A percentile compares a stretch with the other conserved stretches of the same genome.
Conservation (phyloP, 1,284 basidiomycete species). For the Leccinum subrobustum region DNA sequence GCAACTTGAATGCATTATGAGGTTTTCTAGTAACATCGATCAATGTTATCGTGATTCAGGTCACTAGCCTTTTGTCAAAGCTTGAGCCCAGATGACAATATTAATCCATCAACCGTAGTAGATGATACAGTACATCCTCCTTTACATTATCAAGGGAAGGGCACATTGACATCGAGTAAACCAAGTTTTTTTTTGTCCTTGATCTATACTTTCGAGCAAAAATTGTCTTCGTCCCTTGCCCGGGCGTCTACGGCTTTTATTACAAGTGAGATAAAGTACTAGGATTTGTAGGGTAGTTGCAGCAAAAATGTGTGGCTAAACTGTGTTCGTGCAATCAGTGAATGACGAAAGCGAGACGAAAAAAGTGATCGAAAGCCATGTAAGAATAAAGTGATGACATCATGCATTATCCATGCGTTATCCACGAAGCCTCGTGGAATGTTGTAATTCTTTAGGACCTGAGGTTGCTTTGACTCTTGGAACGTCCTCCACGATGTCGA, state of each 20-base stretch:
- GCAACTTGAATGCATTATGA: not conserved
- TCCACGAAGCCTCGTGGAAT: constrained; percentile 30
- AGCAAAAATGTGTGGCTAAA: constrained; percentile 1
- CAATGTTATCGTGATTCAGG: not conserved
- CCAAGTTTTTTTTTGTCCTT: not conserved
- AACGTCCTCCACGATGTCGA: constrained; percentile 41
- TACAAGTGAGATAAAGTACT: constrained; percentile 19
- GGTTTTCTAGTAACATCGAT: not conserved
- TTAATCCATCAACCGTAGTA: not conserved
- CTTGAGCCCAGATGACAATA: not conserved
- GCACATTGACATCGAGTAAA: not conserved
- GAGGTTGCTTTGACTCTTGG: constrained; percentile 11
- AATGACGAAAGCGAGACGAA: constrained; percentile 1
- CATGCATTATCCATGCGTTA: constrained; percentile 10
- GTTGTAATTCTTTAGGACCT: constrained; percentile 8
- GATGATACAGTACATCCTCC: no score
- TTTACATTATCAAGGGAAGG: not conserved
- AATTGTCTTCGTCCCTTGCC: not conserved
- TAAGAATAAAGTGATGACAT: not conserved
- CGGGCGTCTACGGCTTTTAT: constrained; percentile 6
- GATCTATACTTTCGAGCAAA: not conserved
- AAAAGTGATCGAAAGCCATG: constrained; percentile 2
- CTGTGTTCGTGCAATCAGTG: constrained; percentile 1
- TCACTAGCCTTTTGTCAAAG: not conserved
- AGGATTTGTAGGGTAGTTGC: constrained; percentile 21